phyloP scores from a whole-genome alignment of 306 rosid species.

The peach (Prunus persica) region DNA sequence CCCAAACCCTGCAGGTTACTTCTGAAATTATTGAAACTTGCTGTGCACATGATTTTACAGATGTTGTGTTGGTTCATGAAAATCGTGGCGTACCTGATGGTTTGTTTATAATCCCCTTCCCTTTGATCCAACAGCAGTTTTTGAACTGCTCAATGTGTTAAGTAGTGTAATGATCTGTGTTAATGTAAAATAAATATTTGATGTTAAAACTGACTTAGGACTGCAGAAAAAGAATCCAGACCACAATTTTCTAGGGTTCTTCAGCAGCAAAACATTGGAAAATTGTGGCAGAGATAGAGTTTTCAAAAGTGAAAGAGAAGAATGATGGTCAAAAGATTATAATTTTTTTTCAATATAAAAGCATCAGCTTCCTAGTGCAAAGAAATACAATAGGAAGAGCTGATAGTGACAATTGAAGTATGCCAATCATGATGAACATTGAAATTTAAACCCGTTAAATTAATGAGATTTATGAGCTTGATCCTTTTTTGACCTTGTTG shows the following conservation, averaged over 20 bases:
- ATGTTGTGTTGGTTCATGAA: slow-evolving; percentile 85
- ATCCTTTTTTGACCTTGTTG: too few relatives aligned
- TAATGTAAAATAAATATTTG: background rate
- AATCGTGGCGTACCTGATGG: slow-evolving; percentile 97
- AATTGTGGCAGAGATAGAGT: background rate
- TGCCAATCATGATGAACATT: background rate
- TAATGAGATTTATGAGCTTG: background rate
- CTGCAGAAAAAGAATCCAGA: background rate
- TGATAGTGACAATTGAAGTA: background rate
- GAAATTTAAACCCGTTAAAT: background rate
- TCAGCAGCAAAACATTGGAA: background rate
- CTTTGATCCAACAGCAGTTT: slow-evolving; percentile 91
- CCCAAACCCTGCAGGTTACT: slow-evolving; percentile 55
- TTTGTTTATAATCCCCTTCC: slow-evolving; percentile 75
- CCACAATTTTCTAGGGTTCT: background rate
- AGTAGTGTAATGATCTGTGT: slow-evolving; percentile 25
- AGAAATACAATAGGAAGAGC: background rate
- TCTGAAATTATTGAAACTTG: slow-evolving; percentile 85
- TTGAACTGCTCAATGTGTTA: slow-evolving; percentile 80
- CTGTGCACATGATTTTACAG: slow-evolving; percentile 77
- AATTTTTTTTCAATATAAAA: too few relatives aligned
- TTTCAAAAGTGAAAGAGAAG: background rate
- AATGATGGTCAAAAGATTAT: too few relatives aligned
- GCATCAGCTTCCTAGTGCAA: background rate
- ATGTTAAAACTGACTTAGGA: background rate